Evolutionary conservation across 2,329 filamentous ascomycete species (phyloP), one percentile per base, ranked within the genome.

Genomic region (Aspergillus sergii): DNA sequence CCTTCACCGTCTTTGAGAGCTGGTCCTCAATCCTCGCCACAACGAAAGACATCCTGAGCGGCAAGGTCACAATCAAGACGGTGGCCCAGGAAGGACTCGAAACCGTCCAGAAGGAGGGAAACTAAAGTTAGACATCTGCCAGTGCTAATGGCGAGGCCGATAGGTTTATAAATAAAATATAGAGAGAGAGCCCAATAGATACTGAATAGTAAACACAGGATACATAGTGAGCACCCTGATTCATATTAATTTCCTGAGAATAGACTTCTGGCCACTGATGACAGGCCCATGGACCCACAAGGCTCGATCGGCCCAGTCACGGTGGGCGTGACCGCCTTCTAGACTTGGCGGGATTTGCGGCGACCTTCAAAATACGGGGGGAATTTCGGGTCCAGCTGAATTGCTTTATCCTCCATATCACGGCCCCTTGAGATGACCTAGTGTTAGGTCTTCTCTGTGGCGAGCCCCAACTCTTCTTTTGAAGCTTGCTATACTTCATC

Each of bases 1-100:
- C 94, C 0, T 97, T 96, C 77, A 94, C 92, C 16, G 88, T 91
- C 3, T 97, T 97, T 76, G 84, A 91, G 71, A 88, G 94, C 81
- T 97, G 94, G 88, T 86, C 86, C 8, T 87, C 89, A 66, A 97
- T 97, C 73, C 83, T 92, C 55, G 83, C 86, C 65, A 91, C 90
- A 34, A 90, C 92, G 65, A 89, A 92, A 81, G 88, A 90, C 63
- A 92, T 97, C 72, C 83, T 85, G n/a, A 87, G 87, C 36, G 92
- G 92, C 28, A 89, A 90, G 76, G 86, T 85, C 19, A 89, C 84
- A 26, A 87, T 93, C 9, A 82, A 91, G 71, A 87, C 91, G 53
- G 89, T 92, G 28, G 91, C 92, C 12, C 76, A 80, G 60, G 78
- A 84, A 65, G 83, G 83, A 11, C 51, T 55, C 16, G 34, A 55